Evolutionary conservation across 345 rosid species (phyloP), one percentile per base, ranked within the genome.

Genomic region (thale cress (Arabidopsis thaliana)): DNA sequence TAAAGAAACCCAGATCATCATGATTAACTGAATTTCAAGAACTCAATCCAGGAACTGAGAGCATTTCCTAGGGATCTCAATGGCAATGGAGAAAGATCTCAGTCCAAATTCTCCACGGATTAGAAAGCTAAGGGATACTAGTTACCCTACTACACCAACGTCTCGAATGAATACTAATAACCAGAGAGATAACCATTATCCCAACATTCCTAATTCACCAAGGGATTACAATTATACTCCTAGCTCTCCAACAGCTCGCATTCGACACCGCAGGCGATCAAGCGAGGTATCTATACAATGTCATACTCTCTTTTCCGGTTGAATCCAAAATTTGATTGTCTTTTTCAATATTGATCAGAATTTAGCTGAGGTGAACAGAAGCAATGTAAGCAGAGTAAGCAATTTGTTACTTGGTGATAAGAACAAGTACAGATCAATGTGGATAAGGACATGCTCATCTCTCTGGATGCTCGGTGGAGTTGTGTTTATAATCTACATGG

Each of bases 391-490:
- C 80, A 89, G 87, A 75, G 97, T 93, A 79, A 64, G 82, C 65
- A 72, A 78, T 52, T 75, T 89, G 59, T 86, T 89, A 53, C 88
- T 81, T 65, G 65, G 87, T 62, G 97, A 89, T 80, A 84, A 78
- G 33, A 87, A 79, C 81, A 93, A 89, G 80, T 91, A 93, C 80
- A 85, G 38, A 34, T 88, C 93, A 23, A 82, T 93, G 86, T 84
- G 86, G 93, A 81, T 91, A 63, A 87, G 96, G 57, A 78, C 96
- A 8, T 74, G 83, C 76, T 93, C 98, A 7, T 84, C 97, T 13
- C 49, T 93, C 44, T 93, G 98, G 97, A 93, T 93, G 98, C 84
- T 91, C 49, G 96, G 85, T 6, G 87, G 88, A 38, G 87, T 89
- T 67, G 74, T 82, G 2, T 82, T 89, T 12, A 77, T 91, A 36